phyloP scores from a whole-genome alignment of 768 basidiomycete genomes.

The Lentinula lateritia region DNA sequence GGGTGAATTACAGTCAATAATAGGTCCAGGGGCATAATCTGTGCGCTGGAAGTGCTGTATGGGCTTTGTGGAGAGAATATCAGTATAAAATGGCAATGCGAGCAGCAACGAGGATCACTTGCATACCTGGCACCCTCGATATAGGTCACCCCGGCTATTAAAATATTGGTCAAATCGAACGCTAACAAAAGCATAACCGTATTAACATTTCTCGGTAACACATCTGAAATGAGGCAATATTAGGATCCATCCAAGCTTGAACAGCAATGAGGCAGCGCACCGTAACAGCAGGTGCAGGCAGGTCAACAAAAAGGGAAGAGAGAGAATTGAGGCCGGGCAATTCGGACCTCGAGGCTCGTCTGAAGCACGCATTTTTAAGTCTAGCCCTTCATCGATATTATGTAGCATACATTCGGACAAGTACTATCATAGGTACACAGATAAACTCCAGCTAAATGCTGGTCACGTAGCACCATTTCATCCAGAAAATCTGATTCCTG shows the following conservation, averaged over 20 bases:
- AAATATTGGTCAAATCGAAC: neutral
- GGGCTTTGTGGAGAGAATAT: neutral
- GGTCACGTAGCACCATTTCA: neutral
- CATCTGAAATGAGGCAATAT: neutral
- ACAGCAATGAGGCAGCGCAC: neutral
- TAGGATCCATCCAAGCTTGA: neutral
- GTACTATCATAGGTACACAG: neutral
- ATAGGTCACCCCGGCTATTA: constrained; percentile 3
- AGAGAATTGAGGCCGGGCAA: neutral
- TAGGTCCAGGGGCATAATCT: constrained; percentile 6
- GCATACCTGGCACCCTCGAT: constrained; percentile 5
- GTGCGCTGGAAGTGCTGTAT: constrained; percentile 2
- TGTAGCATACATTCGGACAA: neutral
- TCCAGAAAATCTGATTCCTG: constrained; percentile 2
- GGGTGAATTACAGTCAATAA: constrained; percentile 3
- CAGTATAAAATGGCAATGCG: neutral
- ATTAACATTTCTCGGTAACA: constrained; percentile 6
- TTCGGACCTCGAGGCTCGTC: neutral
- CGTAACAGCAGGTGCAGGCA: neutral
- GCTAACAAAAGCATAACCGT: neutral
- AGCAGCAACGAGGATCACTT: neutral
- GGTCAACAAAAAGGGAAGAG: neutral
- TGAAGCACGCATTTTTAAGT: neutral
- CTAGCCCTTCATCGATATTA: neutral
- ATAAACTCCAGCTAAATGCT: neutral